Evolutionary conservation across 129 eudicot species (phyloP), one percentile per base, ranked within the genome.

Genomic region (Chrysanthemum seticuspe): DNA sequence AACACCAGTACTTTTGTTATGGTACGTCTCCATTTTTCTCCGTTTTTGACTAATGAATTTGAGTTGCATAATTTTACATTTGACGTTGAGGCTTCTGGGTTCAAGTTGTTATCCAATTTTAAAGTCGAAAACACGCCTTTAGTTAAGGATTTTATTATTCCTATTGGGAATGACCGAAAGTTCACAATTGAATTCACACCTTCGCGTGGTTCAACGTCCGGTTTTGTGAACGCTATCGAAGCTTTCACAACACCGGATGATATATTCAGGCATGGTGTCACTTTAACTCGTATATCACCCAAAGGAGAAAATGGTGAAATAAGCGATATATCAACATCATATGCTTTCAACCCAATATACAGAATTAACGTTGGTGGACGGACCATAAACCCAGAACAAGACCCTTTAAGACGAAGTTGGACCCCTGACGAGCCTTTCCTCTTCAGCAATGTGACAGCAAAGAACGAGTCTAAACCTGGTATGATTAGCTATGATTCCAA

Each of bases 21-120:
- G 83, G 78, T 90, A 74, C 89, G 89, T 11, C 78, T 90, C 72
- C 91, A 85, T 71, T 87, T 90, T 67, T 85, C 54, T 48, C 85
- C 86, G 0, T 85, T 85, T n/a, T 10, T 68, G 11, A 68, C 79
- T 4, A 58, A 61, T 1, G 74, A 10, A 25, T 10, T 21, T 44
- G 74, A 66, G 16, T 75, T 87, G 52, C 16, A 55, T 0, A 21
- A 63, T 34, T 82, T 87, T 15, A 56, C 23, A 10, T 83, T 90
- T 79, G 16, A 71, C 13, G 89, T 90, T 19, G 68, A 77, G 1
- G 89, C 78, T 71, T 55, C 79, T 31, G 76, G 83, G 40, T 72
- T 71, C 69, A 0, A 67, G 14, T 40, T 90, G 36, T 73, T 87
- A 58, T 71, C 86, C 10, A 59, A 71, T 57, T 87, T 85, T 80